Base-by-base conservation (phyloP, 345 rosid genomes). In the Populus davidiana region DNA sequence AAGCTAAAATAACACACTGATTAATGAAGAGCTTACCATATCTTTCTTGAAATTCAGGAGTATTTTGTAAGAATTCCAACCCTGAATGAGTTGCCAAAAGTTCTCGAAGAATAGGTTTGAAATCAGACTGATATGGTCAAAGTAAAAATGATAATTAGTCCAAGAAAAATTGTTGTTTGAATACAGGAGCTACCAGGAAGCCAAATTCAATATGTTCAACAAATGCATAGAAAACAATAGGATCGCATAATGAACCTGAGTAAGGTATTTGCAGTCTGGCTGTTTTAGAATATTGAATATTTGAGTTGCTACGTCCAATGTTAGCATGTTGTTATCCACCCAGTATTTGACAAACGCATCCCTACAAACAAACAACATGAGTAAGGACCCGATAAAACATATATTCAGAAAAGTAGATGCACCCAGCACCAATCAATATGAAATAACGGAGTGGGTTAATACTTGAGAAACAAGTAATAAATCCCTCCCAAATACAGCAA, bases 11-110 rank as follows among this genome's bases (percentile, higher is more conserved):
- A 5, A 29, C 13, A 33, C n/a, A 50, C 16, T 27, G 39, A 27
- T 39, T 2, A 11, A 43, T 41, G 33, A 67, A 64, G 71, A 77
- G 79, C 86, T 35, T 85, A 93, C 99, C 93, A 71, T 96, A 96
- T 93, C 93, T 89, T 85, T 96, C 93, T 86, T 90, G 98, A 82
- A 90, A 91, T 79, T 93, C 97, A 71, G 96, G 97, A 31, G 92
- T 87, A 77, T 77, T 85, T 54, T 83, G 86, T 73, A 91, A 83
- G 82, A 93, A 91, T 79, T 96, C 93, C 84, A 96, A 82, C 65
- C 97, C 98, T 18, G 93, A 92, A 88, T 96, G 99, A 69, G 91
- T 82, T 68, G 85, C 85, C 85, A 96, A 75, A 84, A 96, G 92
- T 83, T 91, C 98, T 78, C 78, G 87, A 80, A 96, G 90, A 69